Percentiles rank a stretch among this genome's conserved stretches.
Evolutionary conservation across 2,329 filamentous ascomycete species (phyloP).

Genomic region (Chrysosphaeria jannelii): DNA sequence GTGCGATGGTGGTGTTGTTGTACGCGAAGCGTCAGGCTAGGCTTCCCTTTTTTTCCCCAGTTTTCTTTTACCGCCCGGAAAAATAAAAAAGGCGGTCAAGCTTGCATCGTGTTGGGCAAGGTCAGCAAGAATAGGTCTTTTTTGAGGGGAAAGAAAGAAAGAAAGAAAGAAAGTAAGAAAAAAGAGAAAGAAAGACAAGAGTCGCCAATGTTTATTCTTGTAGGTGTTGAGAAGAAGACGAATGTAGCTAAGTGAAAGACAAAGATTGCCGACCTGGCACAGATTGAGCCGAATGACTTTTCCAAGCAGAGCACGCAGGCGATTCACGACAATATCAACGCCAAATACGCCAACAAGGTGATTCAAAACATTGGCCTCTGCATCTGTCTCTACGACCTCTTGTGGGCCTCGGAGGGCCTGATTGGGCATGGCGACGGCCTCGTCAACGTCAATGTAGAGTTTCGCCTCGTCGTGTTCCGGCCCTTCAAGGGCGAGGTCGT

Average conservation of each 20-base stretch:
- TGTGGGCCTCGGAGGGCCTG: constrained; percentile 70
- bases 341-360: constrained; percentile 85
- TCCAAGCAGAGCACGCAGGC: constrained; percentile 53
- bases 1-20: no score
- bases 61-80: no score
- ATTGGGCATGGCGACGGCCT: constrained; percentile 80
- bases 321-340: constrained; percentile 89
- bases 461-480: constrained; percentile 75
- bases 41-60: no score
- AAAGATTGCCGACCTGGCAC: constrained; percentile 78
- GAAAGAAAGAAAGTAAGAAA: neutral
- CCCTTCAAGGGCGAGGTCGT: constrained; percentile 90
- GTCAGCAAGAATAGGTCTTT: neutral
- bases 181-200: neutral
- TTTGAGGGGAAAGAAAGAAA: neutral
- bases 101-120: neutral
- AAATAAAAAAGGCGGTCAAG: constrained; percentile 1
- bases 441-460: constrained; percentile 90
- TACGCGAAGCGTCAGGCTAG: no score
- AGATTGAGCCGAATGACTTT: constrained; percentile 74
- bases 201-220: no score
- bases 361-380: constrained; percentile 87
- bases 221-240: no score
- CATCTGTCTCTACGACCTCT: constrained; percentile 72
- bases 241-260: constrained; percentile 25